These are phyloP conservation scores for Russula lepida DNA, from an alignment of 768 basidiomycete genomes.

Conservation along the genomic window DNA sequence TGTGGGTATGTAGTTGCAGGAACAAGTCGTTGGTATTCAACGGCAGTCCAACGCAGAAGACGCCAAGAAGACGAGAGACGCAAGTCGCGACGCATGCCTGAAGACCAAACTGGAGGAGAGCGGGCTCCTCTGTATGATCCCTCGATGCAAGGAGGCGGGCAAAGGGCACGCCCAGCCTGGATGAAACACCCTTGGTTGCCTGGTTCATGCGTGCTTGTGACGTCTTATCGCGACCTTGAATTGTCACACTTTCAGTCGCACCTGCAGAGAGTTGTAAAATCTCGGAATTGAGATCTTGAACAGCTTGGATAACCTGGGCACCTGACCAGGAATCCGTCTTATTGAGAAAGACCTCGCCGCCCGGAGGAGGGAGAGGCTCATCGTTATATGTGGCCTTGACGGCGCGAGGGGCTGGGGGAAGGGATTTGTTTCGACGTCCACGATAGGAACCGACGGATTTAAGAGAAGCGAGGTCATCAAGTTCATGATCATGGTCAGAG, in stretches of 20 bases:
- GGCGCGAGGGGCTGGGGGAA: conserved; percentile 21
- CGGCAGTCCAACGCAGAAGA: conserved; percentile 69
- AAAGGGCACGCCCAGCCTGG: conserved; percentile 55
- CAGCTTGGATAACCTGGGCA: conserved; percentile 67
- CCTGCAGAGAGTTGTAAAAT: conserved; percentile 74
- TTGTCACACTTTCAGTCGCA: conserved; percentile 59
- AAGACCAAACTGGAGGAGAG: conserved; percentile 66
- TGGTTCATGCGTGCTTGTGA: conserved; percentile 38
- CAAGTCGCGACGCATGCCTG: conserved; percentile 65
- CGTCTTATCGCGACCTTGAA: conserved; percentile 35
- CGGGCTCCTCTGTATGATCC: conserved; percentile 68
- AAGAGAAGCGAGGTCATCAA: conserved; percentile 12
- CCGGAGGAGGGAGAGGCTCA: conserved; percentile 46
- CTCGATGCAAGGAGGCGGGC: conserved; percentile 51
- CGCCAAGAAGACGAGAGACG: conserved; percentile 55
- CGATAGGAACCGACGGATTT: conserved; percentile 14
- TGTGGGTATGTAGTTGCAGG: conserved; percentile 50
- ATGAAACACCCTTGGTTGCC: conserved; percentile 49
- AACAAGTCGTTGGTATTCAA: conserved; percentile 60
- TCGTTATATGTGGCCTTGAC: conserved; percentile 34
- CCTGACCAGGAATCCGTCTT: conserved; percentile 70
- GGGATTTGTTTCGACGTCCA: conserved; percentile 22
- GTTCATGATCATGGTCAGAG: conserved; percentile 13
- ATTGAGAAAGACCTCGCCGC: conserved; percentile 60
- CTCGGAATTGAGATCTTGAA: conserved; percentile 73